Evolutionary conservation across 2,329 filamentous ascomycete genomes (phyloP).

Genomic region (Pseudocercospora cruenta): DNA sequence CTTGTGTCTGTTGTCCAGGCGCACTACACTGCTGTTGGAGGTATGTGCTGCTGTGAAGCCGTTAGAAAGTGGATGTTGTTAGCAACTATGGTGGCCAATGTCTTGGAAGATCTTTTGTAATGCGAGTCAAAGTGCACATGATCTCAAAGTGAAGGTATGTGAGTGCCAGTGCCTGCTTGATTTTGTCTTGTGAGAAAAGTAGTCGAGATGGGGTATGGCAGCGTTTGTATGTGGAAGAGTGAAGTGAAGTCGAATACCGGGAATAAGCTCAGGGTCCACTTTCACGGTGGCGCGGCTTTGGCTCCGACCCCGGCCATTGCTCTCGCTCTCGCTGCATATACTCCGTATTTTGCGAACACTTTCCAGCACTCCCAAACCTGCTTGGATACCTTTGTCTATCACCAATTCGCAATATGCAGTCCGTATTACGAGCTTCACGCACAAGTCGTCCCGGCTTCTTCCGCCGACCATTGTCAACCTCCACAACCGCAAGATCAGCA

Average conservation of each 20-base stretch:
- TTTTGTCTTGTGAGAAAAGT: background rate
- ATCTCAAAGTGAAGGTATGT: background rate
- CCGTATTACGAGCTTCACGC: constrained; percentile 24
- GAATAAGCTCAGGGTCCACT: background rate
- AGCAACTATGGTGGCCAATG: background rate
- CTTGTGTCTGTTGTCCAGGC: background rate
- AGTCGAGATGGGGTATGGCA: background rate
- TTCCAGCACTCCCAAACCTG: background rate
- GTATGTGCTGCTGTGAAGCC: background rate
- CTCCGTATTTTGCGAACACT: background rate
- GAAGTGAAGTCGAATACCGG: background rate
- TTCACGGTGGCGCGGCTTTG: background rate
- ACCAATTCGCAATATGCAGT: constrained; percentile 28
- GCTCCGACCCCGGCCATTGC: background rate
- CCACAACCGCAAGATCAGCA: constrained; percentile 47
- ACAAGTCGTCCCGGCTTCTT: constrained; percentile 36
- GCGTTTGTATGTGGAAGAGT: background rate
- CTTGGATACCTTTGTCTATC: background rate
- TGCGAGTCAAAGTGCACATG: background rate
- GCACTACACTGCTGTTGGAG: background rate
- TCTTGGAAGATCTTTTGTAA: background rate
- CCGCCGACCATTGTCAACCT: constrained; percentile 42
- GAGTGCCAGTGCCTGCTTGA: background rate
- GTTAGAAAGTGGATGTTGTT: background rate
- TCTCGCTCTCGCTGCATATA: background rate